A percentile compares a stretch with the other conserved stretches of the same genome.
Evolutionary conservation across 1,284 basidiomycete genomes (phyloP).

Genomic region (Ustilago loliicola): DNA sequence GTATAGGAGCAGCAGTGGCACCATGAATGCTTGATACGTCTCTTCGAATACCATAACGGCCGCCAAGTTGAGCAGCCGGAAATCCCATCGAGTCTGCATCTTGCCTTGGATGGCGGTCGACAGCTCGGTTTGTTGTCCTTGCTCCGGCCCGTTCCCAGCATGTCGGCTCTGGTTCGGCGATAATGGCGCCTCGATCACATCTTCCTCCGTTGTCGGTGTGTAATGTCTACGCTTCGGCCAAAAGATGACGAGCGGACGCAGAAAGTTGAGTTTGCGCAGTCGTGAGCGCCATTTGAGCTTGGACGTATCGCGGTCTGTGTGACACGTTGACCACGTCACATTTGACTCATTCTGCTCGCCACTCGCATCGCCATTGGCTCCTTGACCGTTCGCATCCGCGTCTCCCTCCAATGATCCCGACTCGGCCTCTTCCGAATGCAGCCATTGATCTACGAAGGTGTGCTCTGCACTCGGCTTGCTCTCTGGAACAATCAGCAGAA

Average conservation of each 20-base stretch:
- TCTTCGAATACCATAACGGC: constrained; percentile 60
- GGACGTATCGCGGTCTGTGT: constrained; percentile 39
- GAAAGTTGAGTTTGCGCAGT: constrained; percentile 55
- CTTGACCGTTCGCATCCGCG: background rate
- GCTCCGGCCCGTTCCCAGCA: background rate
- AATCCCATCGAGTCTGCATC: constrained; percentile 47
- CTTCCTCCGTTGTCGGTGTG: constrained; percentile 29
- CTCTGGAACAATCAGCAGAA: constrained; percentile 60
- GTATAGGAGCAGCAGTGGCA: constrained; percentile 63
- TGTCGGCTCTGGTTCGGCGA: background rate
- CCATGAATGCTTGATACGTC: constrained; percentile 64
- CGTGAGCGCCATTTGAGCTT: constrained; percentile 46
- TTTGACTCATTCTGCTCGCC: constrained; percentile 30
- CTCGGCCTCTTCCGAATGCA: constrained; percentile 42
- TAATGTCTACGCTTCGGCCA: constrained; percentile 42
- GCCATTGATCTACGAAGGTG: constrained; percentile 57
- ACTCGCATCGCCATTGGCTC: background rate
- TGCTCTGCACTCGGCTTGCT: constrained; percentile 51
- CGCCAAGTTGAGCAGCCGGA: constrained; percentile 57
- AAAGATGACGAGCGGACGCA: constrained; percentile 59
- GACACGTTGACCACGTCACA: constrained; percentile 38
- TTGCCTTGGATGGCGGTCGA: constrained; percentile 29
- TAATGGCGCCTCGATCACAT: constrained; percentile 38
- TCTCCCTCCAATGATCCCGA: constrained; percentile 21
- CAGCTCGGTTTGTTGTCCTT: constrained; percentile 20